Percentiles rank a stretch among this genome's conserved stretches.
phyloP scores from a whole-genome alignment of 208 protist species.

The Trypanosoma theileri region DNA sequence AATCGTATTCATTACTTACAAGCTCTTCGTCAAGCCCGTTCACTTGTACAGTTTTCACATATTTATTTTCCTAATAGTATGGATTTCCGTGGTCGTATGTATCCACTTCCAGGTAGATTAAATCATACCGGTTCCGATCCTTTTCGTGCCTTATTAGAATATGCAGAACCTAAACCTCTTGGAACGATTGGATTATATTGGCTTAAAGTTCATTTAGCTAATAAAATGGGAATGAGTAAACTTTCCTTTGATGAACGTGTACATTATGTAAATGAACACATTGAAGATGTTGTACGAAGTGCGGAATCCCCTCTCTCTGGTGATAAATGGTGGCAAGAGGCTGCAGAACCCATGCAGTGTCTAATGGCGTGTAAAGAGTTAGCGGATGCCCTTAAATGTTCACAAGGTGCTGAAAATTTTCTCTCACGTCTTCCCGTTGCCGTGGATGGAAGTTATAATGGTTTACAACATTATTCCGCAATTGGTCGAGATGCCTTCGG shows the following conservation, averaged over 20 bases:
- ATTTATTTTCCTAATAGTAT: conserved; percentile 98
- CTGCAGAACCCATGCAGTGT: conserved; percentile 95
- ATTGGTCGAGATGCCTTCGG: conserved; percentile 97
- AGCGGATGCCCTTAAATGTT: conserved; percentile 87
- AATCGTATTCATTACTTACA: conserved; percentile 90
- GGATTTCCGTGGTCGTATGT: conserved; percentile 98
- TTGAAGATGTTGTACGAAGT: conserved; percentile 88
- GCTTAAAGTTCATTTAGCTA: conserved; percentile 98
- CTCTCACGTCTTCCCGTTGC: conserved; percentile 95
- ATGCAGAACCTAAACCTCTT: conserved; percentile 93
- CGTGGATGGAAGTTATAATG: conserved; percentile 97
- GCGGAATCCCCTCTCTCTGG: conserved; percentile 76
- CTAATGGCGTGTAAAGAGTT: conserved; percentile 96
- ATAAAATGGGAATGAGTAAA: conserved; percentile 97
- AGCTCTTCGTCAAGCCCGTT: conserved; percentile 87
- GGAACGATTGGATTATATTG: conserved; percentile 93
- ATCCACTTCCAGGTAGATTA: conserved; percentile 96
- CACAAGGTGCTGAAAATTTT: conserved; percentile 84
- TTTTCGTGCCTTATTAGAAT: conserved; percentile 94
- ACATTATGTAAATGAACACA: conserved; percentile 92
- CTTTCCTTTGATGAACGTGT: conserved; percentile 94
- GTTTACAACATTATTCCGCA: conserved; percentile 99
- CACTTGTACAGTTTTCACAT: conserved; percentile 87
- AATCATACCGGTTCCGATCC: conserved; percentile 96
- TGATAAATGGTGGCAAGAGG: conserved; percentile 94